Conservation (phyloP, 1,284 basidiomycete species). For the Sanghuangporus sanghuang region DNA sequence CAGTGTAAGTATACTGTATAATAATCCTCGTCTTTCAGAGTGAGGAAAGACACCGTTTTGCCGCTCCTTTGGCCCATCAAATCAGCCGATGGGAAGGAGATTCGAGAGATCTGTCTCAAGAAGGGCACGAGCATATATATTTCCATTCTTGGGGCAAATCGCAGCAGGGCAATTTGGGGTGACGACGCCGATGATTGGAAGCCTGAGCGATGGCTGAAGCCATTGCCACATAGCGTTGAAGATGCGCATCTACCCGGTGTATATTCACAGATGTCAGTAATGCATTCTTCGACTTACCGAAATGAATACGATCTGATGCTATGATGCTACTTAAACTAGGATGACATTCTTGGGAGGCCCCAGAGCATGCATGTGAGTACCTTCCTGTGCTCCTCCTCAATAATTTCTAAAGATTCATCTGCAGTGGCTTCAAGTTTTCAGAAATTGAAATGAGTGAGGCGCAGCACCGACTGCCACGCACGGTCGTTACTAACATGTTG, state of each 20-base stretch:
- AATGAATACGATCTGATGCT: background rate
- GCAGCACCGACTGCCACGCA: background rate
- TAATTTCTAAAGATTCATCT: background rate
- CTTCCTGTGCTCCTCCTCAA: background rate
- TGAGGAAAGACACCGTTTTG: slow-evolving; percentile 17
- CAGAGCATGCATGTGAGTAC: slow-evolving; percentile 19
- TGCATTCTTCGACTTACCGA: background rate
- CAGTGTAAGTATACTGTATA: background rate
- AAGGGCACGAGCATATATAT: slow-evolving; percentile 20
- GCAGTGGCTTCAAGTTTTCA: slow-evolving; percentile 17
- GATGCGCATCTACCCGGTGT: slow-evolving; percentile 21
- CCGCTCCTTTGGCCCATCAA: slow-evolving; percentile 20
- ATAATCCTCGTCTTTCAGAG: background rate
- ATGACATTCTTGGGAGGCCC: slow-evolving; percentile 20
- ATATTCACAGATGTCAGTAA: slow-evolving; percentile 21
- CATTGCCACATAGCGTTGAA: slow-evolving; percentile 10
- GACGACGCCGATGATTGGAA: slow-evolving; percentile 20
- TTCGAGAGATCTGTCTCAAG: slow-evolving; percentile 16
- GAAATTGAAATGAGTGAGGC: slow-evolving; percentile 17
- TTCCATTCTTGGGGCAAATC: slow-evolving; percentile 19
- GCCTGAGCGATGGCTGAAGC: slow-evolving; percentile 22
- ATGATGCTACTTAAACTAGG: slow-evolving; percentile 2
- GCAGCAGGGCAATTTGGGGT: slow-evolving; percentile 20
- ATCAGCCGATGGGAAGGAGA: slow-evolving; percentile 10
- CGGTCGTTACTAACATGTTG: background rate